Conservation (phyloP, 257 asterid genomes). For the Apocynum venetum region DNA sequence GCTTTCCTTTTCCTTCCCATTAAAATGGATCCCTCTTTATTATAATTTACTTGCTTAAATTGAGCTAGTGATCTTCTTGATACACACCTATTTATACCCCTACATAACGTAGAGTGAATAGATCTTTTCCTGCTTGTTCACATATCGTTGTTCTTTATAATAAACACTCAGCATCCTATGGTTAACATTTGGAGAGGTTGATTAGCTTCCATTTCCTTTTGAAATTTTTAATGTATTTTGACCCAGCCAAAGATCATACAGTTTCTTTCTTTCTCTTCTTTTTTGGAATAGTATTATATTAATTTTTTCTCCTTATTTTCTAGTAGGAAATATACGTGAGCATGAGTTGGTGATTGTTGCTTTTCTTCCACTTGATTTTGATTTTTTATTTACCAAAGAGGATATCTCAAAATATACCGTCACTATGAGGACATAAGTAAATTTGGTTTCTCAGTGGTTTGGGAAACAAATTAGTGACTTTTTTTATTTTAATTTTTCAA, state of each 20-base stretch:
- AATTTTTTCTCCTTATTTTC: neutral
- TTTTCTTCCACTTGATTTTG: neutral
- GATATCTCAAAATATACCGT: neutral
- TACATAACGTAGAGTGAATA: neutral
- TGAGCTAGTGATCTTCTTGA: neutral
- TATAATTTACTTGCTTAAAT: neutral
- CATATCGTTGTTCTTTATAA: slow-evolving; percentile 7
- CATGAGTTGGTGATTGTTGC: slow-evolving; percentile 4
- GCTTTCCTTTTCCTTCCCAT: slow-evolving; percentile 74
- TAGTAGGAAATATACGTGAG: neutral
- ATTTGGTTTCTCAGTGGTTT: neutral
- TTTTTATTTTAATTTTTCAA: neutral
- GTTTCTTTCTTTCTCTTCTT: slow-evolving; percentile 5
- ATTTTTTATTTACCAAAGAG: neutral
- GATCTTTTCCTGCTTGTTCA: neutral
- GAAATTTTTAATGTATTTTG: slow-evolving; percentile 1
- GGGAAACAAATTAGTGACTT: neutral
- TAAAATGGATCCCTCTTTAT: neutral
- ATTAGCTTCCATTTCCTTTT: too few relatives aligned
- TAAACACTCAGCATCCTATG: slow-evolving; percentile 8
- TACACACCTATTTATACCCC: slow-evolving; percentile 10
- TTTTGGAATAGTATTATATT: neutral
- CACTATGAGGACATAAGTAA: neutral
- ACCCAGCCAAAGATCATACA: slow-evolving; percentile 17
- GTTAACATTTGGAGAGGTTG: slow-evolving; percentile 13